Evolutionary conservation across 2,329 filamentous ascomycete genomes (phyloP), one percentile per base, ranked within the genome.

Genomic region (Monascus ruber): DNA sequence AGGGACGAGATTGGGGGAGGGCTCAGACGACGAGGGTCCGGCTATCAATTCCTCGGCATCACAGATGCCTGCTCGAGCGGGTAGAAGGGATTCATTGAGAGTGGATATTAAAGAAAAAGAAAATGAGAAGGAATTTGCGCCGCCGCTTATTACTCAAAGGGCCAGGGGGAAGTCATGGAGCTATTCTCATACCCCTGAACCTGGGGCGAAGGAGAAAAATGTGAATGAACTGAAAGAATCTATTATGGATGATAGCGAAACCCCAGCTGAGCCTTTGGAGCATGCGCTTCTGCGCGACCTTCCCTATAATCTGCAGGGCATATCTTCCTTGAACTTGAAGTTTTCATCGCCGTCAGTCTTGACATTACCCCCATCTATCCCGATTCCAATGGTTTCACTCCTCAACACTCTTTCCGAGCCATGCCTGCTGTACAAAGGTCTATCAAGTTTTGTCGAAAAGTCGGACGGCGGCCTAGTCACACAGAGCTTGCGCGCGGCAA

Each of bases 401-500:
- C 70, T 98, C 2, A 86, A 98, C 53, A 85, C 83, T 0, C 69
- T 98, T 17, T 87, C 91, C 2, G 91, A 98, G 56, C 91, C 91
- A 5, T 93, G 89, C 4, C 70, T 98, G n/a, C 70, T 98, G 6
- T 98, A 95, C 58, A 79, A 81, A 43, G 77, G 77, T 1, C 73
- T 98, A 1, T 77, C 86, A 9, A 72, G 74, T 3, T 98, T 94
- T 62, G 82, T 89, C 41, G 83, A 93, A 43, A 81, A 81, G 4
- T 78, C 79, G 1, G 83, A 86, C 36, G 81, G 83, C 27, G 88
- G 89, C 0, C 69, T 98, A n/a, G 74, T 98, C 4, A 85, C 81
- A 6, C 91, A 98, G 63, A 96, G 89, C 62, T 70, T 98, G 41
- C 77, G 88, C 24, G 86, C 89, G 26, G 89, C 91, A 26, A 81